These are phyloP conservation scores for Potentilla sterilis DNA, from an alignment of 306 rosid genomes.

Conservation along the genomic window DNA sequence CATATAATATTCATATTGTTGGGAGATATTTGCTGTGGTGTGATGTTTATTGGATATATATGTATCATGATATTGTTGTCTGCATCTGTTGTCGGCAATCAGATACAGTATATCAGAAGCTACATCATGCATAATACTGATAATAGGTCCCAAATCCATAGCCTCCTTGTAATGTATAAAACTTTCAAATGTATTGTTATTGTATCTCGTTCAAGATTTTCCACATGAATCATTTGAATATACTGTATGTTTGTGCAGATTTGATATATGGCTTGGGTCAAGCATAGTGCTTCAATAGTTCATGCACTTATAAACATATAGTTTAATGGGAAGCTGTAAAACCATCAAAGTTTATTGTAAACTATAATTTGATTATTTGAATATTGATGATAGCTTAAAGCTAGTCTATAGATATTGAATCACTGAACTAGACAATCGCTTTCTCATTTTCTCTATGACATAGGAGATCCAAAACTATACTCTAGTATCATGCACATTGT, in stretches of 20 bases:
- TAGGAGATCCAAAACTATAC: not conserved
- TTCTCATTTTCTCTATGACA: not conserved
- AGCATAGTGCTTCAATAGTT: not conserved
- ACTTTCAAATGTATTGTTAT: not conserved
- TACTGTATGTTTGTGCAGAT: not conserved
- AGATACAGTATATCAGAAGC: too few species aligned
- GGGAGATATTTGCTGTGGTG: too few species aligned
- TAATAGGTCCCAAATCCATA: too few species aligned
- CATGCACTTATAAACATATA: not conserved
- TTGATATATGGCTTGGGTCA: not conserved
- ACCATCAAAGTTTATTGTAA: not conserved
- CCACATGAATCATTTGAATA: not conserved
- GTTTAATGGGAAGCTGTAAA: not conserved
- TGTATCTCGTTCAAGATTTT: not conserved
- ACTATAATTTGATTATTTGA: not conserved
- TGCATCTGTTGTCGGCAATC: too few species aligned
- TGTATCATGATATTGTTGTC: too few species aligned
- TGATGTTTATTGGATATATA: too few species aligned
- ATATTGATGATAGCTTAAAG: not conserved
- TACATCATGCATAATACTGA: too few species aligned
- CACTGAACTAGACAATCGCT: not conserved
- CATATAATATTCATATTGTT: too few species aligned
- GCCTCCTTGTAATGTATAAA: too few species aligned
- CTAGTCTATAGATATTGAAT: not conserved
- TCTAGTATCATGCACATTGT: constrained; percentile 32